phyloP scores from a whole-genome alignment of 169 alveolate genomes.

The Plasmodium inui region DNA sequence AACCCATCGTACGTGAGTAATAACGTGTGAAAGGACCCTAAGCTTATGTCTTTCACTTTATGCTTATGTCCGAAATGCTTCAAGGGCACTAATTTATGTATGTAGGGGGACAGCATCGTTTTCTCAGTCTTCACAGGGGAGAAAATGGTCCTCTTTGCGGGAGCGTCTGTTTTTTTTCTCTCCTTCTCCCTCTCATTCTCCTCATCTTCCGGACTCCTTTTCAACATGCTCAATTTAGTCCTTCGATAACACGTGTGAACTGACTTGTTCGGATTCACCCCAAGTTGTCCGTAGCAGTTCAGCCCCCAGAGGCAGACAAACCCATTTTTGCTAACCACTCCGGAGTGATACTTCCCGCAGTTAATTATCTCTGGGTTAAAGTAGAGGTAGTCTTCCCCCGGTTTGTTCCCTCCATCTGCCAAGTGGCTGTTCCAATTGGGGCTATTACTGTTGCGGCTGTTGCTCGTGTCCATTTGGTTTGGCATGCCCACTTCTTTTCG shows the following conservation, averaged over 20 bases:
- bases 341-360: constrained; percentile 66
- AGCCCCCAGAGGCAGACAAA: constrained; percentile 63
- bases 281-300: constrained; percentile 50
- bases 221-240: background rate
- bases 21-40: constrained; percentile 53
- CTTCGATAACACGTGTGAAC: constrained; percentile 31
- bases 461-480: background rate
- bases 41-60: constrained; percentile 53
- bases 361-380: constrained; percentile 28
- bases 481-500: background rate
- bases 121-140: background rate
- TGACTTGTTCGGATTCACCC: constrained; percentile 36
- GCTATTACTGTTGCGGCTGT: constrained; percentile 4
- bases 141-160: background rate
- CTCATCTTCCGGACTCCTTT: background rate
- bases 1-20: constrained; percentile 36
- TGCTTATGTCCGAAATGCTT: constrained; percentile 47
- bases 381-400: background rate
- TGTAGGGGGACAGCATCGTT: constrained; percentile 31
- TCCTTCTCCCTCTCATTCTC: background rate
- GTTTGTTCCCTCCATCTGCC: background rate
- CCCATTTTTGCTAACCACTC: constrained; percentile 54
- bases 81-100: constrained; percentile 34
- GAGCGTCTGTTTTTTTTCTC: background rate
- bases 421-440: background rate